Percentiles rank a stretch among this genome's conserved stretches.
Conservation (phyloP, 1,284 basidiomycete species). For the Fomes fomentarius region DNA sequence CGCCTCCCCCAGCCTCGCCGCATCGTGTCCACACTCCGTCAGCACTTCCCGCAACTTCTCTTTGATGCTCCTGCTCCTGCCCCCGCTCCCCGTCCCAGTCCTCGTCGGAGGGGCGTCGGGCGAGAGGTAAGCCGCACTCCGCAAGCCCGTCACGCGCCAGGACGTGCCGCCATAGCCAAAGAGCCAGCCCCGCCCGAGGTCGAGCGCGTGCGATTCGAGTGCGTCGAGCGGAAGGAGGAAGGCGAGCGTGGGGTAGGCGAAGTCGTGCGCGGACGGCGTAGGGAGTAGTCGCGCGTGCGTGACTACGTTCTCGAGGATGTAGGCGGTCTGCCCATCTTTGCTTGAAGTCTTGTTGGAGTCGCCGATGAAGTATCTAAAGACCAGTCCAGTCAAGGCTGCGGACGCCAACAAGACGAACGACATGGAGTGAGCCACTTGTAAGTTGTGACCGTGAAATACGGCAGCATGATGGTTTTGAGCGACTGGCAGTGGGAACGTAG, state of each 20-base stretch:
- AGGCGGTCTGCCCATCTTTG: slow-evolving; percentile 25
- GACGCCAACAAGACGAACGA: neutral
- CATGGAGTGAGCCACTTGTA: too few relatives aligned
- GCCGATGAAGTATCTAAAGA: neutral
- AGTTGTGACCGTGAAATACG: too few relatives aligned
- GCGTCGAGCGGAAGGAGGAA: slow-evolving; percentile 62
- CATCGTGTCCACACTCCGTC: slow-evolving; percentile 33
- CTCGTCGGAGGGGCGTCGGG: slow-evolving; percentile 19
- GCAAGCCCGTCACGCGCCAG: slow-evolving; percentile 50
- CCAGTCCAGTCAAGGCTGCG: neutral
- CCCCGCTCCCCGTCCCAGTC: slow-evolving; percentile 11
- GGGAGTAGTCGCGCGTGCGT: slow-evolving; percentile 65
- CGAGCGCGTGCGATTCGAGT: slow-evolving; percentile 54
- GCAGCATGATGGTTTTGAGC: too few relatives aligned
- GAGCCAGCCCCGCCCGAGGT: slow-evolving; percentile 52
- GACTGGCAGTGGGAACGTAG: too few relatives aligned
- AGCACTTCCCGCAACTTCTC: slow-evolving; percentile 46
- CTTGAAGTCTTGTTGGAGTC: neutral
- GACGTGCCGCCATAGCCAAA: slow-evolving; percentile 54
- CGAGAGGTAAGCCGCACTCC: slow-evolving; percentile 50
- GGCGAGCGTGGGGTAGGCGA: slow-evolving; percentile 68
- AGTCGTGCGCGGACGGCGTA: slow-evolving; percentile 51
- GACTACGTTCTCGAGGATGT: slow-evolving; percentile 56
- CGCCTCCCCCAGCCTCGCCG: slow-evolving; percentile 40
- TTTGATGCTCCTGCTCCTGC: slow-evolving; percentile 37